Conservation (phyloP, 2,329 filamentous ascomycete genomes). For the Leptographium procerum region DNA sequence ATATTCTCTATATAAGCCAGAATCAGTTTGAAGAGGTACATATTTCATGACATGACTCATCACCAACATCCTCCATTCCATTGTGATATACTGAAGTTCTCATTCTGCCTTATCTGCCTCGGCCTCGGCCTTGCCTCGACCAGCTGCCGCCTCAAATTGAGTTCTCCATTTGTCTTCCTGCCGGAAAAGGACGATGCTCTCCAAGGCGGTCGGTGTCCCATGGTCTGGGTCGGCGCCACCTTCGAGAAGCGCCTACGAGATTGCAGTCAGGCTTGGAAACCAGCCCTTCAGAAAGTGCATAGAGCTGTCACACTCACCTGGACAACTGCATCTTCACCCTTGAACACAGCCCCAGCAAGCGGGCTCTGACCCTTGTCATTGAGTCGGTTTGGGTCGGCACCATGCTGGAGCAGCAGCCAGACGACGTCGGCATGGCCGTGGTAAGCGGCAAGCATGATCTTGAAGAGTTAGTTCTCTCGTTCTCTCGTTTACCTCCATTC, state of each 20-base stretch:
- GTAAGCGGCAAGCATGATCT: constrained; percentile 64
- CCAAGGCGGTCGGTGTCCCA: constrained; percentile 36
- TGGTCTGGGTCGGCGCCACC: constrained; percentile 43
- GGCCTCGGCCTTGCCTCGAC: constrained; percentile 12
- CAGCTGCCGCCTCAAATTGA: constrained; percentile 37
- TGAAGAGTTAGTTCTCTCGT: constrained; percentile 16
- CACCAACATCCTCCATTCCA: too few species aligned
- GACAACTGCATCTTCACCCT: constrained; percentile 54
- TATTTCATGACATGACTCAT: too few species aligned
- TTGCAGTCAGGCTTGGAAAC: neutral
- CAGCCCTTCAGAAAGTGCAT: neutral
- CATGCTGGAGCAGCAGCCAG: constrained; percentile 46
- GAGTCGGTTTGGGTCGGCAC: constrained; percentile 55
- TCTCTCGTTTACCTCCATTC: neutral
- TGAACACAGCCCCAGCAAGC: constrained; percentile 62
- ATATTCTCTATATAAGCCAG: too few species aligned
- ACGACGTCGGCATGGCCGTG: constrained; percentile 53
- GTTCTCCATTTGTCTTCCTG: constrained; percentile 38
- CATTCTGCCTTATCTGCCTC: neutral
- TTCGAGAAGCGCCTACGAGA: constrained; percentile 29
- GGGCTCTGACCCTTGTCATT: constrained; percentile 60
- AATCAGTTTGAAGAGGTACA: too few species aligned
- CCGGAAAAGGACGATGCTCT: constrained; percentile 40
- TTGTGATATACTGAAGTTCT: neutral
- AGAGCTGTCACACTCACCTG: neutral